Conservation (phyloP, 2,329 filamentous ascomycete genomes). For the Penicillium vulpinum region DNA sequence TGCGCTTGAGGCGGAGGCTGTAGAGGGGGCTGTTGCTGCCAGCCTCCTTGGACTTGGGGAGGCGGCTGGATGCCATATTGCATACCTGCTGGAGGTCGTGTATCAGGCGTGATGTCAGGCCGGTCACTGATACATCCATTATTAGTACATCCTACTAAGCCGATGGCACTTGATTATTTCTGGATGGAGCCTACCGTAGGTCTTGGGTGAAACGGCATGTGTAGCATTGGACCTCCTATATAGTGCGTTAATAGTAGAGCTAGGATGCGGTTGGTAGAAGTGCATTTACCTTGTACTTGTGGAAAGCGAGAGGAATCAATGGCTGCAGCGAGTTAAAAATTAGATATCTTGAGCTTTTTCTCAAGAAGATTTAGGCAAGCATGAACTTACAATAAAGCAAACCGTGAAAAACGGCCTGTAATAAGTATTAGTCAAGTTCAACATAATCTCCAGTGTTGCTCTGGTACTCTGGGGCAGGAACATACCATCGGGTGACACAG, state of each 20-base stretch:
- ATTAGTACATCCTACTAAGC: not conserved
- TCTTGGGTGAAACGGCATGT: constrained; percentile 42
- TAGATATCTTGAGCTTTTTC: constrained; percentile 8
- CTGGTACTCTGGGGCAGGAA: not conserved
- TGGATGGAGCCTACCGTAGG: constrained; percentile 29
- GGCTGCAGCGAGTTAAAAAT: constrained; percentile 29
- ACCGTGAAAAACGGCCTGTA: constrained; percentile 48
- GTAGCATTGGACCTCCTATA: constrained; percentile 40
- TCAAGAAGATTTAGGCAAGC: not conserved
- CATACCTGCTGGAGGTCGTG: constrained; percentile 33
- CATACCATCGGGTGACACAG: constrained; percentile 46
- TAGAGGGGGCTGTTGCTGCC: constrained; percentile 13
- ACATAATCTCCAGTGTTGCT: not conserved
- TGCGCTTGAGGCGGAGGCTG: constrained; percentile 22
- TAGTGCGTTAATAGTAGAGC: not conserved
- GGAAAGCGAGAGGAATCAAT: constrained; percentile 39
- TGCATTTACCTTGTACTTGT: constrained; percentile 42
- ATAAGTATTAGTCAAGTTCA: constrained; percentile 8
- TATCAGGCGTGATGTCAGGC: constrained; percentile 41
- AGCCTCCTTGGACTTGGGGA: constrained; percentile 22
- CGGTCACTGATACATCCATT: constrained; percentile 28
- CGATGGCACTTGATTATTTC: not conserved
- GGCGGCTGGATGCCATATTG: constrained; percentile 30
- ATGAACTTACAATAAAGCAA: constrained; percentile 43
- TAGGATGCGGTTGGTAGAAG: not conserved